Base-by-base conservation (phyloP, 352 stramenopile genomes). In the Lagenidium giganteum region DNA sequence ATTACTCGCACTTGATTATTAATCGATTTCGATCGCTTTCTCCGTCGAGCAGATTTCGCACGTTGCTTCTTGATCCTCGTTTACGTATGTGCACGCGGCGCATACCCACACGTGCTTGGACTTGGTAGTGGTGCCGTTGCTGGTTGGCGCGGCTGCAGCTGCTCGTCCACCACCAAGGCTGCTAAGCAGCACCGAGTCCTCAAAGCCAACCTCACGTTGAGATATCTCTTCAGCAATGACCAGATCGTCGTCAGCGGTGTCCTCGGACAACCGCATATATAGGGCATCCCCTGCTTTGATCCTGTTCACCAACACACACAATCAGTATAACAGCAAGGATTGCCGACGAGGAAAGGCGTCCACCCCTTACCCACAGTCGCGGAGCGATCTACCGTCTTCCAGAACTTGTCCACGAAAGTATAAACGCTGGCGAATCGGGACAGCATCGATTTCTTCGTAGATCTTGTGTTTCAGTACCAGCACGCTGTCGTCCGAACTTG, bases 381-480 rank as follows among this genome's bases (percentile, higher is more conserved):
- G 87, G 13, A 93, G 59, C 16, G 71, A 74, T 12, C 53, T 40
- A 29, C 54, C 42, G 37, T 93, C 73, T 16, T 79, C 53, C 16
- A 93, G 56, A 14, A 76, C 22, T 3, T 71, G 46, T 9, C 80
- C 80, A 27, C 68, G 65, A 46, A 80, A 90, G 39, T 87, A 93
- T 2, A 93, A 57, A 7, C 64, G 57, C 47, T 93, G 80, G 21
- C 72, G 72, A 25, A 78, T 79, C 13, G 80, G 80, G 9, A 82
- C 63, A 7, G 64, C 61, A 51, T 87, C 80, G 7, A 74, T 80
- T 36, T 85, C 71, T 3, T 75, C 68, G 37, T 71, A 87, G 23
- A 93, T 83, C 36, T 83, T 86, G 4, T 72, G 66, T 46, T 93
- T 93, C 8, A 93, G 46, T 35, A 87, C 67, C 29, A 83, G 85